Conservation (phyloP, 805 yeast genomes). For the Priceomyces carsonii region DNA sequence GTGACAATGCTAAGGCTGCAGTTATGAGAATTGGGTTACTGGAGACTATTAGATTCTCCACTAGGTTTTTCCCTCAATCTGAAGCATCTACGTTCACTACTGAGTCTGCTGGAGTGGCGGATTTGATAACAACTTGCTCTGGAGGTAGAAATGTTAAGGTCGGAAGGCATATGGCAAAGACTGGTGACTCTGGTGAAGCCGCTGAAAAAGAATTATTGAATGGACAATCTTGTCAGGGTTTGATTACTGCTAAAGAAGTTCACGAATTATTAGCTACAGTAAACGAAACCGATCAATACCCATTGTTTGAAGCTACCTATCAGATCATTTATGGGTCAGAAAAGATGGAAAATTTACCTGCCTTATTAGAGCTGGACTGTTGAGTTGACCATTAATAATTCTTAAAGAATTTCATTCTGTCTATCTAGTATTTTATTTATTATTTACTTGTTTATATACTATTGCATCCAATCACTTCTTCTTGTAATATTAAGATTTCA, state of each 20-base stretch:
- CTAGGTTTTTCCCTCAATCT: slow-evolving; percentile 11
- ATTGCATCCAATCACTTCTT: too few relatives aligned
- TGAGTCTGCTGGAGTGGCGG: slow-evolving; percentile 98
- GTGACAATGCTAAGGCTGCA: slow-evolving; percentile 97
- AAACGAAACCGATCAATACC: slow-evolving; percentile 67
- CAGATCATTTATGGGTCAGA: slow-evolving; percentile 76
- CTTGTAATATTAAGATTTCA: too few relatives aligned
- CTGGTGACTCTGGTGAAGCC: slow-evolving; percentile 73
- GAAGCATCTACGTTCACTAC: slow-evolving; percentile 79
- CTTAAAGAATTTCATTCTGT: too few relatives aligned
- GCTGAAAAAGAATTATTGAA: slow-evolving; percentile 85
- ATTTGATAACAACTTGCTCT: slow-evolving; percentile 93
- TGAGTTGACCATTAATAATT: too few relatives aligned
- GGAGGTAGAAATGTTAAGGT: slow-evolving; percentile 97
- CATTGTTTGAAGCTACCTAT: slow-evolving; percentile 78
- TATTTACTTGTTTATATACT: background rate
- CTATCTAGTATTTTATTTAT: too few relatives aligned
- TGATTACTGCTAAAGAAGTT: slow-evolving; percentile 87
- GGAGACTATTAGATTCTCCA: slow-evolving; percentile 76
- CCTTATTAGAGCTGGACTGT: slow-evolving; percentile 49
- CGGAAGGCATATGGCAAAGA: slow-evolving; percentile 80
- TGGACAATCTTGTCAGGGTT: slow-evolving; percentile 97
- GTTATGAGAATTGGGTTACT: slow-evolving; percentile 93
- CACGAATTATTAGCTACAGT: slow-evolving; percentile 70
- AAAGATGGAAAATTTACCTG: slow-evolving; percentile 74